Percentiles rank a stretch among this genome's conserved stretches.
phyloP scores from a whole-genome alignment of 108 stramenopile species.

The Skeletonema potamos region DNA sequence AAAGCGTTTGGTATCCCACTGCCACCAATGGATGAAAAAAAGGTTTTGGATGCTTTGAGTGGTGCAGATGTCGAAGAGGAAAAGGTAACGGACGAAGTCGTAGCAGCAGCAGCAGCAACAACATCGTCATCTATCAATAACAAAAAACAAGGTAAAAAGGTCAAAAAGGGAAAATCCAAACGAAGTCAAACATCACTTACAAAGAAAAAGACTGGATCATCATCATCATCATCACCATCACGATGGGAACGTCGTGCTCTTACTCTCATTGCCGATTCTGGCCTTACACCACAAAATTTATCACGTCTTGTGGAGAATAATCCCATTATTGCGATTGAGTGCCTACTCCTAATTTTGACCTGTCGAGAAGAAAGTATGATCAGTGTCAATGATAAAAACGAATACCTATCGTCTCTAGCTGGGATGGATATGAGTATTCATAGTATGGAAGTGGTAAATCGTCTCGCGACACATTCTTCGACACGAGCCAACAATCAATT shows the following conservation, averaged over 20 bases:
- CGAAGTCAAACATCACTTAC: not conserved
- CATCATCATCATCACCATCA: too few relatives aligned
- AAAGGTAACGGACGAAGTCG: not conserved
- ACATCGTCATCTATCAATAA: not conserved
- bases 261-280: constrained; percentile 65
- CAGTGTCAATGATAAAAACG: constrained; percentile 52
- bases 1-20: constrained; percentile 65
- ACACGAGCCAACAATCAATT: not conserved
- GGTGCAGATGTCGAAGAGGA: constrained; percentile 12
- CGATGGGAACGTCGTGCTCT: constrained; percentile 21
- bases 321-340: constrained; percentile 88
- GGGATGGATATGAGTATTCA: constrained; percentile 98
- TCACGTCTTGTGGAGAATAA: constrained; percentile 95
- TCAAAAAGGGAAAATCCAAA: constrained; percentile 20
- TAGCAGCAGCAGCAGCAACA: constrained; percentile 15
- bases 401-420: constrained; percentile 91
- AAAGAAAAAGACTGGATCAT: not conserved
- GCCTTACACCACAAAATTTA: constrained; percentile 89
- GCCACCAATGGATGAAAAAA: constrained; percentile 63
- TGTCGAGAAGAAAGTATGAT: constrained; percentile 18
- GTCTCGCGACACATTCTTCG: constrained; percentile 69
- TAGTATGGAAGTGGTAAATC: constrained; percentile 96
- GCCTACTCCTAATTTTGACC: constrained; percentile 81
- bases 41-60: constrained; percentile 60
- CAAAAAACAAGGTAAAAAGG: not conserved